Base-by-base conservation (phyloP, 805 yeast species). In the Kazachstania viticola region DNA sequence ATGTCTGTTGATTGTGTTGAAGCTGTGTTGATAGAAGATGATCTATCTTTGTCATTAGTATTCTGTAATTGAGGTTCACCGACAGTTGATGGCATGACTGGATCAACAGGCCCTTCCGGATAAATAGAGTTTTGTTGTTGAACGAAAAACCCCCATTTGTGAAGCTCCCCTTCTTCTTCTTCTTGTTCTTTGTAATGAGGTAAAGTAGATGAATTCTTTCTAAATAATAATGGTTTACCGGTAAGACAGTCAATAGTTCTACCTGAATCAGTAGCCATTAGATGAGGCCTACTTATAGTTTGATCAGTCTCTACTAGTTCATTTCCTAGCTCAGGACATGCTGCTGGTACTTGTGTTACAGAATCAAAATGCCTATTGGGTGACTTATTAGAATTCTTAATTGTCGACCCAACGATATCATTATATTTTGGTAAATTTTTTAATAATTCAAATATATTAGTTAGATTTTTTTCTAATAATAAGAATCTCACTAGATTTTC, bases 141-240 rank as follows among this genome's bases (percentile, higher is more conserved):
- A 41, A 84, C 77, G 45, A 73, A 80, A 48, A 75, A 73, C 14
- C 93, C 93, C 75, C 83, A 74, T 57, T 79, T 75, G 53, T 82
- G 94, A 41, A 84, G 67, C 48, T 81, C 94, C 44, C 95, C 96
- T 61, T 85, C 96, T 51, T 85, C 96, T 37, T 74, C 75, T 49
- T 84, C 94, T 53, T 79, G 82, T 12, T 33, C 38, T 53, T 75
- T 78, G 9, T 85, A 81, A 44, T 79, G 76, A 3, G 59, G 45
- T 1, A 79, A 72, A 0, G 81, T 71, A 1, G 78, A 74, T 0
- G 83, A 75, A 12, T 71, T 59, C 4, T 76, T 71, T 44, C 78
- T 66, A 56, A 76, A 67, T 40, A 78, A 58, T 14, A 79, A 75
- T 2, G 88, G 84, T 41, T 75, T 64, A 31, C 91, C 91, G 0